Base-by-base conservation (phyloP, 2,329 filamentous ascomycete species). In the Lasiodiplodia sp. region DNA sequence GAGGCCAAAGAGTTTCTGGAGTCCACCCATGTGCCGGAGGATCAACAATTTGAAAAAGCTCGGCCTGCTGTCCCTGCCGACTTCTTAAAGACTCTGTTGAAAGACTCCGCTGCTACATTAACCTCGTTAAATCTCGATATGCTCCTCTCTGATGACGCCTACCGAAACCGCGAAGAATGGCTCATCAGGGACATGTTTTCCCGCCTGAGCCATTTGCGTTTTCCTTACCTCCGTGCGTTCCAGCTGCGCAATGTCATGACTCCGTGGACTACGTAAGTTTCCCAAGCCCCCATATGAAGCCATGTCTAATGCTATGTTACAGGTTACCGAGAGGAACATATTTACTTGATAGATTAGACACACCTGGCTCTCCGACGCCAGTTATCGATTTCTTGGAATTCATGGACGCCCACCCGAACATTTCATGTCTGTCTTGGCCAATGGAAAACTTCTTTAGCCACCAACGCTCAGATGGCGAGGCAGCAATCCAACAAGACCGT, bases 351-450 rank as follows among this genome's bases (percentile, higher is more conserved):
- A 25, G 25, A 23, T 5, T 34, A 14, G 56, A 57, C 4, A 44
- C 40, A 21, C 34, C 60, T 49, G 64, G 65, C 23, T 34, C 7
- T 10, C 21, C 31, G 21, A 21, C 16, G 21, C 55, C 40, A 10
- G n/a, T 23, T n/a, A 40, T 44, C 34, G 58, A 49, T 1, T 80
- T 81, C 62, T 71, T 84, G 2, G 73, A 73, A 0, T 84, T 84
- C 64, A 73, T 85, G 71, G 83, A 84, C 70, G 76, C 76, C 12
- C 83, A 85, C 66, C 72, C 75, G 0, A 81, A 80, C 23, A 73
- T 84, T 14, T 75, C 80, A 62, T 84, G 80, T 63, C 74, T 85
- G 16, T 81, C 80, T 4, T 85, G 82, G 83, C 82, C 82, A 0
- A 77, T 84, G 69, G 80, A 82, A 55, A 76, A 75, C n/a, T 82